Evolutionary conservation across 2,329 filamentous ascomycete species (phyloP), one percentile per base, ranked within the genome.

Genomic region (Pseudogymnoascus sp.): DNA sequence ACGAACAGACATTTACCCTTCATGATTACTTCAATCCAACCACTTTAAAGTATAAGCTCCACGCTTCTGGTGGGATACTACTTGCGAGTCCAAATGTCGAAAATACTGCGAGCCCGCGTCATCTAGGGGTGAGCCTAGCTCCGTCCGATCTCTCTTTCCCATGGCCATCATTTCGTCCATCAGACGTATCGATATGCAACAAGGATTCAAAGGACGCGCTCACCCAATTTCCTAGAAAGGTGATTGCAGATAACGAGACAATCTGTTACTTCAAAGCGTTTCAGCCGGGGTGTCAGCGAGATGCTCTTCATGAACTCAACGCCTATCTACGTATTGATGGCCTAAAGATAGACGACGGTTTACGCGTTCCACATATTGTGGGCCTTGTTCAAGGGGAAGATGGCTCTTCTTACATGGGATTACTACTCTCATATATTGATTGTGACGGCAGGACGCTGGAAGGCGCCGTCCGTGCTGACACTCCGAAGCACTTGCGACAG

Each of bases 381-480:
- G 64, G 64, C 11, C 22, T 67, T 65, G 53, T 65, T 18, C 60
- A 64, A 50, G 61, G 65, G 58, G 64, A 64, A 4, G 28, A 57
- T 7, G 35, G 53, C 61, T 41, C 38, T 36, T 38, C 35, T 66
- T 53, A 38, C 36, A 61, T 67, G n/a, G 65, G 65, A 6, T 41
- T 67, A 47, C 58, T 67, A 28, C 63, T 66, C 20, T 62, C 60
- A n/a, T 66, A 66, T 62, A 58, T 66, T 50, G 64, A 67, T 2
- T 63, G 64, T 61, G 63, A 62, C 12, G 60, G 47, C 60, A 6
- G 60, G 22, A 67, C 65, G 41, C 61, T 66, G 59, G 59, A 59
- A 12, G 62, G 61, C 60, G 65, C 62, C 58, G 43, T 59, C 22
- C 39, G 60, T 12, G 36, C 25, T 20, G 62, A 65, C 8, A 65